These are phyloP conservation scores for Wickerhamomyces sp. DNA, from an alignment of 1,139 yeast genomes.

Conservation along the genomic window DNA sequence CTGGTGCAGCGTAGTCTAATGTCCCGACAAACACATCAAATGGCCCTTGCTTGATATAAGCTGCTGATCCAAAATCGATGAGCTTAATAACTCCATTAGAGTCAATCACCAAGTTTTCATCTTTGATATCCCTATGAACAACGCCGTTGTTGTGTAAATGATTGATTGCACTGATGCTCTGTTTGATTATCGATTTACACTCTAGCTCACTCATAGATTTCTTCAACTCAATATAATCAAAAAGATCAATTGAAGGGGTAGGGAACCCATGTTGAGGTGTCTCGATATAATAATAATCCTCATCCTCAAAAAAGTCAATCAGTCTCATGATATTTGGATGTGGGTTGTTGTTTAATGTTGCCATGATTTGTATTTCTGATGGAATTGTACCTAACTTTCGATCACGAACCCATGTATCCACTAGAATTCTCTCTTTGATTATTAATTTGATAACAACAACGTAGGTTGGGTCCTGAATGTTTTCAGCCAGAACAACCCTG, in stretches of 20 bases:
- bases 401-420: constrained; percentile 97
- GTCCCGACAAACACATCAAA: constrained; percentile 97
- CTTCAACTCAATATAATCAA: constrained; percentile 84
- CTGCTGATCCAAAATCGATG: constrained; percentile 95
- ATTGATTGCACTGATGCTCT: constrained; percentile 69
- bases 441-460: constrained; percentile 82
- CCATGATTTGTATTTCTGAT: constrained; percentile 89
- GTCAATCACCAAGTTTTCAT: constrained; percentile 89
- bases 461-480: constrained; percentile 56
- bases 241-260: constrained; percentile 81
- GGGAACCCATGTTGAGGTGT: constrained; percentile 85
- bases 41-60: constrained; percentile 85
- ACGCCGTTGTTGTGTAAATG: constrained; percentile 85
- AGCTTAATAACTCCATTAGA: constrained; percentile 70
- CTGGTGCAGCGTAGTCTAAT: constrained; percentile 95
- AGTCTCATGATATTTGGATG: constrained; percentile 85
- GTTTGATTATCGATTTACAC: constrained; percentile 72
- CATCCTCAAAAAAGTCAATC: constrained; percentile 90
- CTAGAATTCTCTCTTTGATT: constrained; percentile 85
- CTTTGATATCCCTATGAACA: constrained; percentile 92
- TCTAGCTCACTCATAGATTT: constrained; percentile 75
- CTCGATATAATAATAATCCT: constrained; percentile 80
- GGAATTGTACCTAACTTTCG: constrained; percentile 89
- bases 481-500: constrained; percentile 77
- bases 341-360: constrained; percentile 65